A percentile compares a stretch with the other conserved stretches of the same genome.
phyloP scores from a whole-genome alignment of 306 rosid species.

The Alnus rubra region DNA sequence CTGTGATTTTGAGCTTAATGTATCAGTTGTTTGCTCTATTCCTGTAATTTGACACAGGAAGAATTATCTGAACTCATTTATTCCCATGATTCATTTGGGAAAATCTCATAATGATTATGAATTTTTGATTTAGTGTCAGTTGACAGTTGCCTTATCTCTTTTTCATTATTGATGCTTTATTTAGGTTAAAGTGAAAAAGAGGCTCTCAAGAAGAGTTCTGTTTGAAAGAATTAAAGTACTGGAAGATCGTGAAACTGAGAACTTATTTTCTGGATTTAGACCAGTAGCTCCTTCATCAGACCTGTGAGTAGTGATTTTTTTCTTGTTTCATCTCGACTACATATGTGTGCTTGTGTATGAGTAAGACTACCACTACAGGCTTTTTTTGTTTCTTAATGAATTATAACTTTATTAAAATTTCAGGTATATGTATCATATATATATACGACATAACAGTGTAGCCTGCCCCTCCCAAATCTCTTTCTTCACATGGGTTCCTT shows the following conservation, averaged over 20 bases:
- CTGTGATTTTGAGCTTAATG: not conserved
- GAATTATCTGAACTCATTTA: not conserved
- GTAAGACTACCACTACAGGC: not conserved
- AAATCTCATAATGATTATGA: not conserved
- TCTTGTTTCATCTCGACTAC: constrained; percentile 12
- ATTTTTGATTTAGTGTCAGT: not conserved
- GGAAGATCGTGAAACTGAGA: constrained; percentile 51
- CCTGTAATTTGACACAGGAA: not conserved
- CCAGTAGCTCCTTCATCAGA: constrained; percentile 70
- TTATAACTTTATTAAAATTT: not conserved
- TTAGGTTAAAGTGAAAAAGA: constrained; percentile 67
- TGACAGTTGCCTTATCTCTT: not conserved
- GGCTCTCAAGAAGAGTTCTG: constrained; percentile 66
- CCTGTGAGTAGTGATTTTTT: constrained; percentile 51
- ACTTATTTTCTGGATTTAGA: constrained; percentile 62
- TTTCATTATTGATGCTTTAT: constrained; percentile 24
- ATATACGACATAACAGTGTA: not conserved
- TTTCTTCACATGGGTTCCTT: not conserved
- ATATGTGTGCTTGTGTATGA: not conserved
- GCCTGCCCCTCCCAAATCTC: not conserved
- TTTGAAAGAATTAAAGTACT: constrained; percentile 62
- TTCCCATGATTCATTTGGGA: not conserved
- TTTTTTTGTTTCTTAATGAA: not conserved
- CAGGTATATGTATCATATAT: not conserved
- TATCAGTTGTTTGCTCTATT: not conserved